Evolutionary conservation across 805 yeast species (phyloP).

Genomic region (Suhomyces xylopsoci): DNA sequence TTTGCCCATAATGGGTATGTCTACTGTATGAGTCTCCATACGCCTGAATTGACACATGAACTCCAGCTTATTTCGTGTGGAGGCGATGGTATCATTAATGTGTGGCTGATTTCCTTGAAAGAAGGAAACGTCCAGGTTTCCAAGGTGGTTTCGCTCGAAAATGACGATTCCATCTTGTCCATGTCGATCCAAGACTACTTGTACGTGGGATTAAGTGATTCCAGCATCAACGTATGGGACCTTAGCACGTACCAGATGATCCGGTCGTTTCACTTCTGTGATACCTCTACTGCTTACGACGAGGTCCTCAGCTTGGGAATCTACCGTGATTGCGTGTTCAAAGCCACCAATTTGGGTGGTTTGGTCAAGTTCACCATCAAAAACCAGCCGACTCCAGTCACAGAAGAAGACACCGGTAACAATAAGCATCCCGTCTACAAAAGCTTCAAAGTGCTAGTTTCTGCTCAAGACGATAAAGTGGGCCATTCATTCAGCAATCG

Average conservation of each 20-base stretch:
- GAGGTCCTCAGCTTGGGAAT: conserved; percentile 59
- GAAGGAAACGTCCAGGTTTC: conserved; percentile 1
- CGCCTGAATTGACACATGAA: conserved; percentile 13
- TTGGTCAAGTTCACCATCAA: conserved; percentile 27
- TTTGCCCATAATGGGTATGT: conserved; percentile 94
- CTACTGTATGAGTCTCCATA: conserved; percentile 55
- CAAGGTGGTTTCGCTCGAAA: conserved; percentile 45
- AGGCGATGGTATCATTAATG: conserved; percentile 84
- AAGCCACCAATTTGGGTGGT: conserved; percentile 53
- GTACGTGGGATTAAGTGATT: conserved; percentile 78
- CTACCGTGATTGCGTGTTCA: conserved; percentile 55
- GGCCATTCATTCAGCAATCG: conserved; percentile 7
- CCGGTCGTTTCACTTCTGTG: conserved; percentile 35
- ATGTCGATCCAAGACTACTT: conserved; percentile 62
- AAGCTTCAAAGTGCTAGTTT: conserved; percentile 7
- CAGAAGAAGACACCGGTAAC: conserved; percentile 7
- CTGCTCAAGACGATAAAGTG: conserved; percentile 11
- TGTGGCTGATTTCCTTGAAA: conserved; percentile 56
- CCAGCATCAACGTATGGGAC: conserved; percentile 83
- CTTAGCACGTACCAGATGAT: conserved; percentile 73
- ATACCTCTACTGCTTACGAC: conserved; percentile 17
- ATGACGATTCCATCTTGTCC: conserved; percentile 70
- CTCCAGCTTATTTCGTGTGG: conserved; percentile 52
- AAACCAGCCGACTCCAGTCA: conserved; percentile 7
- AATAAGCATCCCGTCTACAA: conserved; percentile 2